Conservation (phyloP, 768 basidiomycete genomes). For the Lentinula guzmanii region DNA sequence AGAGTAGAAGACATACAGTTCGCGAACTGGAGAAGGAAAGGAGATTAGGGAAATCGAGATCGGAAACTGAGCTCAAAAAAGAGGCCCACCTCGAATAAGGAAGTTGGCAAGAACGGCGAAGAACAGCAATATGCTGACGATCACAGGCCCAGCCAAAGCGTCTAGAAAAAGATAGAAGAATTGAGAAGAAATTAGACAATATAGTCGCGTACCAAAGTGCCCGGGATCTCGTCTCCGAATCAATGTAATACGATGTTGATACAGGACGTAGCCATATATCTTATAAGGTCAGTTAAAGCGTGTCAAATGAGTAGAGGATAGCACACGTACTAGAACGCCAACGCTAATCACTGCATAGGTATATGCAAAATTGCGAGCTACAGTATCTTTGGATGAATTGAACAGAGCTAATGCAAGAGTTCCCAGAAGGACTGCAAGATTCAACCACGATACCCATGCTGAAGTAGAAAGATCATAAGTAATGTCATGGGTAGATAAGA, state of each 20-base stretch:
- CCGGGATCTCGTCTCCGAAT: slow-evolving; percentile 87
- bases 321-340: slow-evolving; percentile 47
- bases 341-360: slow-evolving; percentile 78
- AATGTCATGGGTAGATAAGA: background rate
- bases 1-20: slow-evolving; percentile 37
- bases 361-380: slow-evolving; percentile 77
- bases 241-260: slow-evolving; percentile 85
- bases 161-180: slow-evolving; percentile 38
- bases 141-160: slow-evolving; percentile 72
- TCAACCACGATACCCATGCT: slow-evolving; percentile 95
- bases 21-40: slow-evolving; percentile 38
- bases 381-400: slow-evolving; percentile 71
- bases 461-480: background rate
- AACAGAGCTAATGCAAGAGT: slow-evolving; percentile 84
- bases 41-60: background rate
- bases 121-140: slow-evolving; percentile 82
- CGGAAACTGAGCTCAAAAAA: slow-evolving; percentile 2
- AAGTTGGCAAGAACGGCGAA: slow-evolving; percentile 87
- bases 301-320: background rate
- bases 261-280: slow-evolving; percentile 83
- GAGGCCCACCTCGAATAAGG: slow-evolving; percentile 56
- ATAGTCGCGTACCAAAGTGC: slow-evolving; percentile 65
- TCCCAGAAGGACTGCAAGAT: slow-evolving; percentile 76
- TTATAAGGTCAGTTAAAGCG: slow-evolving; percentile 19
- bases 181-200: background rate